Conservation (phyloP, 2,329 filamentous ascomycete species). For the Xylariaceae sp. region DNA sequence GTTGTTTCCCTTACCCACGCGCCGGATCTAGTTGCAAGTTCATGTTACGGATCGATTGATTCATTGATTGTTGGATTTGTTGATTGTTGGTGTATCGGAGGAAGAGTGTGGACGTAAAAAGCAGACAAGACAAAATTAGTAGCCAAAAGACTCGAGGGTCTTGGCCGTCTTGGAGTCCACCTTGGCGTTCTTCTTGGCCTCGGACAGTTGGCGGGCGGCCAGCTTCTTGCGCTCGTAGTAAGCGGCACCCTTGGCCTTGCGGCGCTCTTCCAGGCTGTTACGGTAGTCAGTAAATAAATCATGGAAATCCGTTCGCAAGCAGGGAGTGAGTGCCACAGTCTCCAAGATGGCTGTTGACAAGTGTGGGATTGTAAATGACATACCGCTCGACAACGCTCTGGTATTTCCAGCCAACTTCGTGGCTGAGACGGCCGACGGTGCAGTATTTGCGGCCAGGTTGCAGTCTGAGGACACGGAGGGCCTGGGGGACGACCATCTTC, state of each 20-base stretch:
- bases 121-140: constrained; percentile 57
- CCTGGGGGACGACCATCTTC: constrained; percentile 98
- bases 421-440: constrained; percentile 94
- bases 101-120: constrained; percentile 25
- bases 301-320: not conserved
- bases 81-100: constrained; percentile 25
- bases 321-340: too few species aligned
- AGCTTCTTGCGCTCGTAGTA: constrained; percentile 99
- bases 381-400: constrained; percentile 98
- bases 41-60: constrained; percentile 13
- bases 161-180: constrained; percentile 83
- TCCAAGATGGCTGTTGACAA: too few species aligned
- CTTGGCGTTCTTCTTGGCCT: constrained; percentile 89
- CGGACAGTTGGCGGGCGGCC: constrained; percentile 81
- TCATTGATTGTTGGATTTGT: constrained; percentile 29
- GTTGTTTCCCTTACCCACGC: constrained; percentile 34
- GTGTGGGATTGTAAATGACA: constrained; percentile 39
- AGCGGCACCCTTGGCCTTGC: constrained; percentile 98
- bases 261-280: constrained; percentile 91
- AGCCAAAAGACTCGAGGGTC: constrained; percentile 86
- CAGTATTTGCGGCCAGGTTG: constrained; percentile 99
- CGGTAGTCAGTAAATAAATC: constrained; percentile 13
- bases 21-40: constrained; percentile 37
- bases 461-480: constrained; percentile 90
- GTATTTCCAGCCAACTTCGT: constrained; percentile 99